phyloP scores from a whole-genome alignment of 345 rosid genomes.

The Pugionium dolabratum region DNA sequence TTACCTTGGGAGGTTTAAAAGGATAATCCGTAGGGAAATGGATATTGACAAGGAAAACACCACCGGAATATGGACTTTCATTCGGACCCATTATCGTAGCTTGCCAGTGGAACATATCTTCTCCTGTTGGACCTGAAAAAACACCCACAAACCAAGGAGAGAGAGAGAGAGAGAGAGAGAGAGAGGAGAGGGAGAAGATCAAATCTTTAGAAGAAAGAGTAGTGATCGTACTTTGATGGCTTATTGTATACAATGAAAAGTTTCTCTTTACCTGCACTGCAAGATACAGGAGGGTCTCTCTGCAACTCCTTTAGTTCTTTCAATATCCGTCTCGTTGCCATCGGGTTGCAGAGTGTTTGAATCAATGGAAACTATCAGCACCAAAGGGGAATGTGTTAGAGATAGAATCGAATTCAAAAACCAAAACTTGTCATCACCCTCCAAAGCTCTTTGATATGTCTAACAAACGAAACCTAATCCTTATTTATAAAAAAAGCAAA shows the following conservation, averaged over 20 bases:
- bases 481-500: background rate
- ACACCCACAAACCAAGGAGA: background rate
- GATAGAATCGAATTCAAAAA: too few species aligned
- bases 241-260: conserved; percentile 15
- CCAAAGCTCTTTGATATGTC: background rate
- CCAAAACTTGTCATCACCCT: too few species aligned
- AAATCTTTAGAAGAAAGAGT: conserved; percentile 8
- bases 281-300: conserved; percentile 72
- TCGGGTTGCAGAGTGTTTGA: conserved; percentile 9
- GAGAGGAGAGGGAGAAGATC: background rate
- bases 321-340: conserved; percentile 66
- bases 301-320: conserved; percentile 69
- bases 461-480: conserved; percentile 11
- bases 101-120: conserved; percentile 77
- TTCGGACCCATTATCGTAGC: conserved; percentile 71
- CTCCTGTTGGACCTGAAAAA: conserved; percentile 57
- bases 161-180: background rate
- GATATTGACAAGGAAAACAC: conserved; percentile 64
- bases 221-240: conserved; percentile 15
- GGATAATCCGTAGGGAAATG: conserved; percentile 72
- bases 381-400: too few species aligned
- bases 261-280: conserved; percentile 59
- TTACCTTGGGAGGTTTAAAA: conserved; percentile 72
- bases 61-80: conserved; percentile 69
- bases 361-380: too few species aligned